Evolutionary conservation across 2,329 filamentous ascomycete species (phyloP).

Genomic region (Alternaria triticina): DNA sequence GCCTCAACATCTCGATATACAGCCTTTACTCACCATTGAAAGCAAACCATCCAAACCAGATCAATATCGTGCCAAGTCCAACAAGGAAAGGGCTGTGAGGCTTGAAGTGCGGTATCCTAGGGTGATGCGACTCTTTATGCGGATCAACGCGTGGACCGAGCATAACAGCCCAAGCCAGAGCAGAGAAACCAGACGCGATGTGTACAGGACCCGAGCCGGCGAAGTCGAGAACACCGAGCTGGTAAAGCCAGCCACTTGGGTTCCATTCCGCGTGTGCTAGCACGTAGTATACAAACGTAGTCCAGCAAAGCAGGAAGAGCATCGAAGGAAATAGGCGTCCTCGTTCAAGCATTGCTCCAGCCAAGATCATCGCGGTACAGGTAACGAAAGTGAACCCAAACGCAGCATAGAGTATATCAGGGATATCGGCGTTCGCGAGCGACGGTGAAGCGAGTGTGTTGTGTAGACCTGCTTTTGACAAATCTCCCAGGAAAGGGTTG

Average conservation of each 20-base stretch:
- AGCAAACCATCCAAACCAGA: slow-evolving; percentile 47
- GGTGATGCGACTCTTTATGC: slow-evolving; percentile 55
- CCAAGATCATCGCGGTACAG: slow-evolving; percentile 42
- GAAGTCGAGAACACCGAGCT: slow-evolving; percentile 74
- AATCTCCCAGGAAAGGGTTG: slow-evolving; percentile 35
- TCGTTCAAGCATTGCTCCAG: slow-evolving; percentile 44
- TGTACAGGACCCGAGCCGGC: slow-evolving; percentile 78
- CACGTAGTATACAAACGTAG: slow-evolving; percentile 46
- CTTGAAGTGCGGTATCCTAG: slow-evolving; percentile 65
- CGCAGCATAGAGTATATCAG: slow-evolving; percentile 42
- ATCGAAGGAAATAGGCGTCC: slow-evolving; percentile 39
- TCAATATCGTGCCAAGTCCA: slow-evolving; percentile 72
- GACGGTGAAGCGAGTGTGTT: slow-evolving; percentile 39
- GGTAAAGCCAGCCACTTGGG: slow-evolving; percentile 72
- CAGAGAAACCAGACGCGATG: slow-evolving; percentile 73
- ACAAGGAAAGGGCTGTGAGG: slow-evolving; percentile 78
- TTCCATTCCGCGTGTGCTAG: slow-evolving; percentile 82
- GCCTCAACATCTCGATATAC: neutral
- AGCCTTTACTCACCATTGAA: slow-evolving; percentile 47
- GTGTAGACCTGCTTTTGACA: slow-evolving; percentile 41
- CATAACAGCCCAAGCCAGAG: slow-evolving; percentile 75
- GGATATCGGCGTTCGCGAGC: slow-evolving; percentile 42
- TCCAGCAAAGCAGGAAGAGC: slow-evolving; percentile 46
- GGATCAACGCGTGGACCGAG: slow-evolving; percentile 71
- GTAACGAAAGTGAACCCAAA: slow-evolving; percentile 47